Evolutionary conservation across 148 eudicot genomes (phyloP).

Genomic region (Fagopyrum tataricum): DNA sequence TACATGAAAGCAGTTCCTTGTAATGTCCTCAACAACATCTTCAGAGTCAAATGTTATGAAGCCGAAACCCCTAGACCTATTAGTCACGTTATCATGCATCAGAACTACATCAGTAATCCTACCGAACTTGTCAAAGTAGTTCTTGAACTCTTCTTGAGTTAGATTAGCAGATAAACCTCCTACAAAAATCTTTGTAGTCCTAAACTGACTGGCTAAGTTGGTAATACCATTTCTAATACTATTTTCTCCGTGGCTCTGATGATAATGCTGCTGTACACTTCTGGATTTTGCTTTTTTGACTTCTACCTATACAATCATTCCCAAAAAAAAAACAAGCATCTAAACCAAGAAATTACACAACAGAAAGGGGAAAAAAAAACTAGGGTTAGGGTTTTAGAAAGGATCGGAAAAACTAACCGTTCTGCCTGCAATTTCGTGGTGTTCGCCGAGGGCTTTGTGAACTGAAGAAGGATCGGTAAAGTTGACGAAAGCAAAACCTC

Average conservation of each 20-base stretch:
- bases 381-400: not conserved
- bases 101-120: constrained; percentile 76
- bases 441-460: constrained; percentile 43
- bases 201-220: constrained; percentile 23
- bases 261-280: constrained; percentile 29
- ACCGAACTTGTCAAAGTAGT: constrained; percentile 76
- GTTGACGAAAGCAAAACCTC: constrained; percentile 81
- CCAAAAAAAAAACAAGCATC: not conserved
- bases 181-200: constrained; percentile 80
- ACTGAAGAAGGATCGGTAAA: constrained; percentile 46
- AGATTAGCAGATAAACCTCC: constrained; percentile 77
- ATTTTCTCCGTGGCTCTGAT: constrained; percentile 25
- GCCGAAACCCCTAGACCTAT: constrained; percentile 86
- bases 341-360: not conserved
- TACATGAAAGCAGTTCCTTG: constrained; percentile 53
- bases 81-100: constrained; percentile 68
- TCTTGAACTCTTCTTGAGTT: constrained; percentile 63
- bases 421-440: constrained; percentile 49
- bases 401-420: constrained; percentile 32
- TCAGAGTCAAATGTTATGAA: constrained; percentile 84
- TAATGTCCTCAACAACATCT: constrained; percentile 57
- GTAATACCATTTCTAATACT: constrained; percentile 21
- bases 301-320: constrained; percentile 51
- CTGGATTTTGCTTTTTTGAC: constrained; percentile 76
- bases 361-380: not conserved